These are phyloP conservation scores for Hydrangea macrophylla DNA, from an alignment of 148 eudicot genomes.

Conservation along the genomic window DNA sequence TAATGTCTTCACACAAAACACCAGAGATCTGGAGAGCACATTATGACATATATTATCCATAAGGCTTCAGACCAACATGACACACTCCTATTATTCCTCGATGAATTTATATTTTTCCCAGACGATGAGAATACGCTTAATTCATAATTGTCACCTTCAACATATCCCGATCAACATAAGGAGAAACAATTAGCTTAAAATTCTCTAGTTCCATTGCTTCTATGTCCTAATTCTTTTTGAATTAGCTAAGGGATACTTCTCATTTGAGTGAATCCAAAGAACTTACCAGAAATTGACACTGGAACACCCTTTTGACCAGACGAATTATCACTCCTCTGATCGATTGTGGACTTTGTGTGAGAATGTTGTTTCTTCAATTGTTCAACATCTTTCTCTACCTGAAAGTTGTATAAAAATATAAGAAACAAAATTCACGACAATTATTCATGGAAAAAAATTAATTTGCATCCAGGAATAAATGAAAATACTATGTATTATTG, in stretches of 20 bases:
- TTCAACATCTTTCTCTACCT: conserved; percentile 41
- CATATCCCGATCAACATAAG: too few relatives aligned
- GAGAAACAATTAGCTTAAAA: too few relatives aligned
- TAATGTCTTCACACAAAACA: too few relatives aligned
- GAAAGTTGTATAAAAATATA: conserved; percentile 10
- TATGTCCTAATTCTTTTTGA: not conserved
- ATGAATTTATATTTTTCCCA: too few relatives aligned
- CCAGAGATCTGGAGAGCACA: too few relatives aligned
- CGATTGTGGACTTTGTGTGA: conserved; percentile 15
- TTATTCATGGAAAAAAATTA: not conserved
- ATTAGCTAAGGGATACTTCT: not conserved
- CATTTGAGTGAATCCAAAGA: conserved; percentile 5
- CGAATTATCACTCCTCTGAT: conserved; percentile 16
- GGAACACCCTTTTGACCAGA: conserved; percentile 18
- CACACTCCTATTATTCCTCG: too few relatives aligned
- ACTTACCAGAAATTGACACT: conserved; percentile 44
- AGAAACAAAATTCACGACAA: not conserved
- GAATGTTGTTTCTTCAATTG: conserved; percentile 24
- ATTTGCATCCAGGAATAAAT: not conserved
- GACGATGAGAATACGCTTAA: too few relatives aligned
- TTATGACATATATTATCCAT: too few relatives aligned
- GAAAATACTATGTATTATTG: not conserved
- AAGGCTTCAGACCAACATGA: too few relatives aligned
- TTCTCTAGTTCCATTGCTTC: too few relatives aligned
- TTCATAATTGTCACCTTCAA: too few relatives aligned